phyloP scores from a whole-genome alignment of 2,329 filamentous ascomycete species.

The Pseudogymnoascus sp. region DNA sequence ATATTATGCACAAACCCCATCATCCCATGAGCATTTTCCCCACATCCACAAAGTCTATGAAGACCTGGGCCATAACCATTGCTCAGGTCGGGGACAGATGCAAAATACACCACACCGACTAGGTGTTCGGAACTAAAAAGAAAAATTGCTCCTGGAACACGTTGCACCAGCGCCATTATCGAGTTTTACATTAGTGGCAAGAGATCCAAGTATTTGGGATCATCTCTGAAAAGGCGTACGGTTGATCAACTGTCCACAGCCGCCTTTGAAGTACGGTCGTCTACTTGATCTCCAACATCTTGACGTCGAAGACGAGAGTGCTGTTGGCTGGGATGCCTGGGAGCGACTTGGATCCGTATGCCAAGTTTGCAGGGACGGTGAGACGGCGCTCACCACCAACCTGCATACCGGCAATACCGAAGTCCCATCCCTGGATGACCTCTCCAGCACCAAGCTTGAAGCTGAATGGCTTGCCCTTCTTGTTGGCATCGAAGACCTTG shows the following conservation, averaged over 20 bases:
- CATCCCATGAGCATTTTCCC: slow-evolving; percentile 22
- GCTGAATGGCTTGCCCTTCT: slow-evolving; percentile 94
- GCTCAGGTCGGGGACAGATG: slow-evolving; percentile 27
- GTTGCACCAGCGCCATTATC: slow-evolving; percentile 3
- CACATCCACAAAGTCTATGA: slow-evolving; percentile 2
- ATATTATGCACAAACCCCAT: slow-evolving; percentile 27
- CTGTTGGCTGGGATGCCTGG: slow-evolving; percentile 89
- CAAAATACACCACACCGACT: slow-evolving; percentile 20
- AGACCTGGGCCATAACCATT: slow-evolving; percentile 15
- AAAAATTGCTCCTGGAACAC: neutral
- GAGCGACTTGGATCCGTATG: slow-evolving; percentile 76
- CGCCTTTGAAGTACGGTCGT: slow-evolving; percentile 14
- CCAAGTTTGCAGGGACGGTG: slow-evolving; percentile 76
- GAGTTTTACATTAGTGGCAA: slow-evolving; percentile 8
- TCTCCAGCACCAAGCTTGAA: slow-evolving; percentile 93
- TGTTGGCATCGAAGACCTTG: slow-evolving; percentile 97
- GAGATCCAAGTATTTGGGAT: neutral
- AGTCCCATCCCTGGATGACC: slow-evolving; percentile 98
- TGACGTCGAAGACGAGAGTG: slow-evolving; percentile 84
- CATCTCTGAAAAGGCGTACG: neutral
- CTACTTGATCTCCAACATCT: slow-evolving; percentile 77
- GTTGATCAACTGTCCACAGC: neutral
- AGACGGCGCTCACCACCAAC: slow-evolving; percentile 90
- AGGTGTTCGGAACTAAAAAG: neutral
- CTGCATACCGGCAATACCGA: slow-evolving; percentile 85